Evolutionary conservation across 345 rosid species (phyloP), one percentile per base, ranked within the genome.

Genomic region (Gossypium ekmanianum): DNA sequence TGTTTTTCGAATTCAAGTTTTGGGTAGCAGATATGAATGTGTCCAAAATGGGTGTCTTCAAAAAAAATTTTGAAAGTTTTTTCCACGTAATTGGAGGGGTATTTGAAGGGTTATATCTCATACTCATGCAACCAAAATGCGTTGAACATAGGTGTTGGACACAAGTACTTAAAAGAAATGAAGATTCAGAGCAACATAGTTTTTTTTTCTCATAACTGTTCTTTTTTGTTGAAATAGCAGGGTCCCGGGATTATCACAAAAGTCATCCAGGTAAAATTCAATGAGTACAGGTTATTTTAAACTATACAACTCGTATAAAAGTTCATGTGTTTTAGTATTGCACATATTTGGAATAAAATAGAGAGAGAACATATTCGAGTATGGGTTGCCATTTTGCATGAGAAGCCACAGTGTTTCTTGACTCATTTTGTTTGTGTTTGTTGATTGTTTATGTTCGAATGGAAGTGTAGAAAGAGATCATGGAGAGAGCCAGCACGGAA

Each of bases 191-290:
- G 3, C 11, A 8, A 18, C 26, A 8, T 55, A 18, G 11, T 0
- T 34, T 2, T 22, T 7, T 12, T 63, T 51, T 57, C 62, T 67
- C 65, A 71, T 52, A 26, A 44, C 16, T 24, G 4, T 14, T 56
- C n/a, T 8, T 0, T 9, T 9, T 50, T 71, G 41, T 14, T 65
- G 73, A 69, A 61, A 63, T 29, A 84, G 81, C 83, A 72, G 71
- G 80, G 83, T 79, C 90, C 89, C 39, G 93, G 97, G 68, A 80
- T 75, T 82, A 83, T 91, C 76, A 88, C 97, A 10, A 76, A 73
- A 69, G 26, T 81, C 75, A 88, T 91, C 79, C 89, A 81, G 88
- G 97, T 91, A 77, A 77, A 45, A n/a, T 51, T 11, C 16, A 2
- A 20, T 1, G 56, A 59, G 17, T 34, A 24, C 51, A 18, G 52